Evolutionary conservation across 352 stramenopile species (phyloP), one percentile per base, ranked within the genome.

Genomic region (Phytopythium montanum): DNA sequence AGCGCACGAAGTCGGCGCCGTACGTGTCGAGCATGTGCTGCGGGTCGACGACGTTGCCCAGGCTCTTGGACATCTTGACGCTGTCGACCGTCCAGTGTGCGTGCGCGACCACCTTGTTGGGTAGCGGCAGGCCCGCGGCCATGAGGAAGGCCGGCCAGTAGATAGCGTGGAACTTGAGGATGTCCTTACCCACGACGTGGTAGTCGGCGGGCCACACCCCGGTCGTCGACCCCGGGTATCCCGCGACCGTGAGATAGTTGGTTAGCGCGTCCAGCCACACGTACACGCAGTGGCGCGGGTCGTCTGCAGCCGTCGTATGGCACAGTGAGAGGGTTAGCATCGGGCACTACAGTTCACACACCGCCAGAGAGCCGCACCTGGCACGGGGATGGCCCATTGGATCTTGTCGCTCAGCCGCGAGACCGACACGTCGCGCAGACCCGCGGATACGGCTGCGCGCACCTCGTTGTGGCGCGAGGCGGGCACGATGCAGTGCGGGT

Each of bases 31-130:
- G 75, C 36, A 99, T 73, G 10, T 96, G 77, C 19, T 96, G 69
- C 23, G 97, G 97, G 53, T 98, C 90, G 57, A 99, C 93, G 14
- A 99, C 96, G 79, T 99, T 99, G 12, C 97, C 97, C 1, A 99
- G 68, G 48, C 93, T 99, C 75, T 99, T 99, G 53, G 92, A 99
- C 78, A 99, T 99, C 76, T 99, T 99, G 59, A 98, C 86, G 50
- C 96, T 93, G 51, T 98, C 92, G 44, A 98, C 97, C 5, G 97
- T 99, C 97, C 97, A 99, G 84, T 98, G 98, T 12, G 94, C 96
- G 70, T 99, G 98, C 14, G 96, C 97, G 65, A 99, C 97, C 28
- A 99, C 85, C 39, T 87, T 84, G 62, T 97, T 95, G 3, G 97
- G 97, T 28, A 98, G 68, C 19, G 92, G 87, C 12, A 99, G 69